Evolutionary conservation across 441 rosid species (phyloP), one percentile per base, ranked within the genome.

Genomic region (Brassica balearica): DNA sequence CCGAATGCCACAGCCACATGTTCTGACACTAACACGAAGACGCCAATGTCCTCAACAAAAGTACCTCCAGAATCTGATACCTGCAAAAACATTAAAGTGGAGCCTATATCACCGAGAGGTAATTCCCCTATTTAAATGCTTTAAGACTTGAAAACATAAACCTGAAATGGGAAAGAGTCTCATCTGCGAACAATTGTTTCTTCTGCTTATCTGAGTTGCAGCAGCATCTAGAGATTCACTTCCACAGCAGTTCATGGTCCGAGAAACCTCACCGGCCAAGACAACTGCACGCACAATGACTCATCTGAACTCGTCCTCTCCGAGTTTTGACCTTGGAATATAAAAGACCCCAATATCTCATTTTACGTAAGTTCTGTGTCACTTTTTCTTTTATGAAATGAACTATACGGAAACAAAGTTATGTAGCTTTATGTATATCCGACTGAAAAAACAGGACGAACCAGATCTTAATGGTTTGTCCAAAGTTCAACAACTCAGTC

Each of bases 281-380:
- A 43, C 63, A 66, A 66, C 8, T 15, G 41, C 19, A 62, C 17
- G 60, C 15, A 12, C 73, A 62, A 23, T 36, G 67, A 79, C 78
- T 36, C 62, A 32, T 22, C 36, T 65, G 11, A 62, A 15, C 65
- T 17, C 60, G 4, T 62, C 75, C 2, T 60, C 11, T 53, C 82
- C 82, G 71, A 79, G 82, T 73, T 73, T 79, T 74, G 82, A 79
- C 75, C 78, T 78, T 7, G 81, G 81, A 72, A 60, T 78, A 5
- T 72, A 8, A 22, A 72, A 22, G 67, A 60, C 73, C 15, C 4
- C 19, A 36, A 9, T 7, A 62, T 76, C 55, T 20, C n/a, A 12
- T 51, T 64, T 48, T 46, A 46, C 36, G 17, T 22, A 9, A 55
- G 60, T 55, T 53, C 58, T 55, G 63, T 73, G 62, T 32, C 48